A percentile compares a stretch with the other conserved stretches of the same genome.
Evolutionary conservation across 169 alveolate species (phyloP).

Genomic region (Eimeria sp.): DNA sequence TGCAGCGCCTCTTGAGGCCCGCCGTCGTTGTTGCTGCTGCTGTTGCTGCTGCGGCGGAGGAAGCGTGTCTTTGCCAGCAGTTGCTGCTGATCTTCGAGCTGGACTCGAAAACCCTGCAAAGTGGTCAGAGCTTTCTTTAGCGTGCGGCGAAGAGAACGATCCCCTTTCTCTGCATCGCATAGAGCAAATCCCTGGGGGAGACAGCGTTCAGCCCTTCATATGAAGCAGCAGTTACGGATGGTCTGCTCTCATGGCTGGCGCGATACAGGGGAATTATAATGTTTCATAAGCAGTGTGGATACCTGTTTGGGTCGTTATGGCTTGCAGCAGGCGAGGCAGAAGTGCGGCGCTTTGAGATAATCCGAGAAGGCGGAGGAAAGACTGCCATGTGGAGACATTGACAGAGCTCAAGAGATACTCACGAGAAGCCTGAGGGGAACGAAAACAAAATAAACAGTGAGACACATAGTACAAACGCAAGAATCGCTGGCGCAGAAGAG

Average conservation of each 20-base stretch:
- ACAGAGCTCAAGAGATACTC: not conserved
- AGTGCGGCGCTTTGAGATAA: constrained; percentile 14
- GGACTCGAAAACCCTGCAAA: constrained; percentile 45
- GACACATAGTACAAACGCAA: not conserved
- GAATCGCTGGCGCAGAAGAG: not conserved
- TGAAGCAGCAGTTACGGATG: not conserved
- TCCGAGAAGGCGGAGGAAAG: constrained; percentile 24
- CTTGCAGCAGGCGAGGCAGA: constrained; percentile 28
- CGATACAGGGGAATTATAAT: not conserved
- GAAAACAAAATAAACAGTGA: no score
- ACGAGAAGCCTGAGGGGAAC: not conserved
- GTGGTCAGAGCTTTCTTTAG: constrained; percentile 16
- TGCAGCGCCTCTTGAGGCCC: constrained; percentile 31
- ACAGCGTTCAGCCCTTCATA: not conserved
- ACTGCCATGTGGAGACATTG: not conserved
- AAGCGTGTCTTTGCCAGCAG: constrained; percentile 56
- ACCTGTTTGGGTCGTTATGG: constrained; percentile 23
- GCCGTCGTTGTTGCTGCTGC: constrained; percentile 24
- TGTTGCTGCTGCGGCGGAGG: constrained; percentile 41
- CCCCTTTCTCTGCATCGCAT: constrained; percentile 23
- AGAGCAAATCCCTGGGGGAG: not conserved
- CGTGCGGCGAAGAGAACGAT: constrained; percentile 2
- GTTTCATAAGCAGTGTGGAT: not conserved
- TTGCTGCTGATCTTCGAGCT: constrained; percentile 68
- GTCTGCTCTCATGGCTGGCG: not conserved